These are phyloP conservation scores for Calamus simplicifolius DNA, from an alignment of 176 grass and related monocot species.

Conservation along the genomic window DNA sequence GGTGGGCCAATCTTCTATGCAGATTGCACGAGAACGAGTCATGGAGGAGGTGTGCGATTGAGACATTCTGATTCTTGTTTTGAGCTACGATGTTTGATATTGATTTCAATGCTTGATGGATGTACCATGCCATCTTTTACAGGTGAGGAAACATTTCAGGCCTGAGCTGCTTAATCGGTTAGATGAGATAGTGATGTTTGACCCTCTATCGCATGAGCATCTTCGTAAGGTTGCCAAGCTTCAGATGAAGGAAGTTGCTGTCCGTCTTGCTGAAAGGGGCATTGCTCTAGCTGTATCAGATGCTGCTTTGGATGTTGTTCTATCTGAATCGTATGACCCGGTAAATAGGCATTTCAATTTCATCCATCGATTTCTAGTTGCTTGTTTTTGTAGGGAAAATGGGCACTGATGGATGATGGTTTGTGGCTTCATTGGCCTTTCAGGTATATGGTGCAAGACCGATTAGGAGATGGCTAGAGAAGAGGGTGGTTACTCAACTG, in stretches of 20 bases:
- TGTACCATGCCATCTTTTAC: neutral
- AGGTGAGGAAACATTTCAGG: constrained; percentile 92
- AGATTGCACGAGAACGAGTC: constrained; percentile 58
- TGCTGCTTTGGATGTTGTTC: constrained; percentile 68
- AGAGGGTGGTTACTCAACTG: constrained; percentile 65
- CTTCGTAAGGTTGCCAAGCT: constrained; percentile 82
- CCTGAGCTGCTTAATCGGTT: constrained; percentile 87
- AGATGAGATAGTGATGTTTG: constrained; percentile 87
- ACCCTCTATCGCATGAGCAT: constrained; percentile 76
- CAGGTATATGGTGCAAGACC: constrained; percentile 69
- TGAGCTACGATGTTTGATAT: neutral
- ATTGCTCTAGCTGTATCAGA: constrained; percentile 81
- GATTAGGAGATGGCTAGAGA: constrained; percentile 83
- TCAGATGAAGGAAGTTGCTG: constrained; percentile 91
- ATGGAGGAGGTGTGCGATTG: constrained; percentile 53
- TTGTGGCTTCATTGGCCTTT: neutral
- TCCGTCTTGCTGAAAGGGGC: constrained; percentile 74
- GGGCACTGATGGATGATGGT: neutral
- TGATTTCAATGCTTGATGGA: neutral
- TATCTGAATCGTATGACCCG: constrained; percentile 74
- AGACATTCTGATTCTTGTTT: neutral
- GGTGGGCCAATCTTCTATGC: constrained; percentile 69
- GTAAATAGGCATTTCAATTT: constrained; percentile 28
- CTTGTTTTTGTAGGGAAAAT: neutral
- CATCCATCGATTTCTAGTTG: too few relatives aligned